Evolutionary conservation across 345 rosid species (phyloP).

Genomic region (Populus pruinosa): DNA sequence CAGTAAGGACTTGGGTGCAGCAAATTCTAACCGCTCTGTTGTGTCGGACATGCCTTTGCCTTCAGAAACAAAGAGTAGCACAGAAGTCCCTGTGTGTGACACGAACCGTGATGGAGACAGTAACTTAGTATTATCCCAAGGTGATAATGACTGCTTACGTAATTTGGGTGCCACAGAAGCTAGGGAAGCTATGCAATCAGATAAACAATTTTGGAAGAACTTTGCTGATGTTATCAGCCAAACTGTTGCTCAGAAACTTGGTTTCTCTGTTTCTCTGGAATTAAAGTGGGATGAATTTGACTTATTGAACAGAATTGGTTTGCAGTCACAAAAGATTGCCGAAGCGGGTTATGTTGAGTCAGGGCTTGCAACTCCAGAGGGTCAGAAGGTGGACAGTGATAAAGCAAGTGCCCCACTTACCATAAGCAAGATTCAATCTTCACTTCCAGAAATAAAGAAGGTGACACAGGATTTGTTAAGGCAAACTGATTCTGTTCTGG

Average conservation of each 20-base stretch:
- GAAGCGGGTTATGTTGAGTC: conserved; percentile 76
- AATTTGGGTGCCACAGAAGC: conserved; percentile 25
- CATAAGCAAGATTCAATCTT: conserved; percentile 43
- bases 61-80: conserved; percentile 15
- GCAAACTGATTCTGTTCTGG: conserved; percentile 85
- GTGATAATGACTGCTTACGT: conserved; percentile 21
- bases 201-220: conserved; percentile 62
- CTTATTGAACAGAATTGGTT: conserved; percentile 58
- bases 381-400: conserved; percentile 37
- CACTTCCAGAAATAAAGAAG: conserved; percentile 72
- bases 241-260: conserved; percentile 68
- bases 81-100: conserved; percentile 27
- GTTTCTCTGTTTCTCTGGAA: conserved; percentile 57
- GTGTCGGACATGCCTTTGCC: conserved; percentile 33
- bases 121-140: conserved; percentile 16
- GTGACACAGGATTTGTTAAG: conserved; percentile 71
- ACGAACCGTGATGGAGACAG: conserved; percentile 17
- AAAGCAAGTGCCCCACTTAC: conserved; percentile 33
- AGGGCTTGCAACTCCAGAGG: conserved; percentile 71
- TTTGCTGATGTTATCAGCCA: conserved; percentile 55
- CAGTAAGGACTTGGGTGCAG: conserved; percentile 23
- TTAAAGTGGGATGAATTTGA: conserved; percentile 76
- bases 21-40: conserved; percentile 19
- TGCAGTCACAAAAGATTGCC: conserved; percentile 68
- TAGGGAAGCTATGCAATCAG: conserved; percentile 36